Percentiles rank a stretch among this genome's conserved stretches.
Evolutionary conservation across 2,329 filamentous ascomycete species (phyloP).

Genomic region (Microascus cirrosus): DNA sequence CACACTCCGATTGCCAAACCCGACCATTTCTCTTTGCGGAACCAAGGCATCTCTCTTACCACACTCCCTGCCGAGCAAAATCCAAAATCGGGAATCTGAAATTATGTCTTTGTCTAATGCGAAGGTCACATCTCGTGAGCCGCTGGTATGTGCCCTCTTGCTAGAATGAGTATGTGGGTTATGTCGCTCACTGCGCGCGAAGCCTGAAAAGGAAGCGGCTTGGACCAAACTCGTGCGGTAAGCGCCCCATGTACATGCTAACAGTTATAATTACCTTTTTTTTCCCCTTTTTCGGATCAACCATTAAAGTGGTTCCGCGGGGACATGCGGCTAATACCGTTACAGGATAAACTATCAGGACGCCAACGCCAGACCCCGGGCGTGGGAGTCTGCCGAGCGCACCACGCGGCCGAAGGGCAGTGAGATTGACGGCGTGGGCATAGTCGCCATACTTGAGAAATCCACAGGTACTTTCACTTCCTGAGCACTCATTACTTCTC

Average conservation of each 20-base stretch:
- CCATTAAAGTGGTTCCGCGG: background rate
- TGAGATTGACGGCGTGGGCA: conserved; percentile 62
- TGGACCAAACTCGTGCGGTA: conserved; percentile 52
- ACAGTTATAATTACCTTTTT: background rate
- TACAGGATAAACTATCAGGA: conserved; percentile 53
- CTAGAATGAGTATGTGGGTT: background rate
- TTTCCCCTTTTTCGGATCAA: background rate
- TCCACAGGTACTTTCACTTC: conserved; percentile 26
- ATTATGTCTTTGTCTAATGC: conserved; percentile 8
- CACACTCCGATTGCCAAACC: background rate
- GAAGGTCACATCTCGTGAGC: conserved; percentile 7
- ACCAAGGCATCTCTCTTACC: too few relatives aligned
- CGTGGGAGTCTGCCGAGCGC: conserved; percentile 66
- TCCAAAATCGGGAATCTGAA: background rate
- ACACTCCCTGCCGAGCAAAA: background rate
- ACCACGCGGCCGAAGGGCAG: conserved; percentile 49
- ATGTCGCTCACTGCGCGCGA: background rate
- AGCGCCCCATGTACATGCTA: conserved; percentile 4
- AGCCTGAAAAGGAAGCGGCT: conserved; percentile 40
- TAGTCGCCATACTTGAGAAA: conserved; percentile 56
- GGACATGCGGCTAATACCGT: background rate
- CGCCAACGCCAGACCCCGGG: conserved; percentile 43
- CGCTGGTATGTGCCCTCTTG: conserved; percentile 5
- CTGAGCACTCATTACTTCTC: too few relatives aligned
- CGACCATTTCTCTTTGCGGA: too few relatives aligned